phyloP scores from a whole-genome alignment of 345 rosid species.

The Dimocarpus longan region DNA sequence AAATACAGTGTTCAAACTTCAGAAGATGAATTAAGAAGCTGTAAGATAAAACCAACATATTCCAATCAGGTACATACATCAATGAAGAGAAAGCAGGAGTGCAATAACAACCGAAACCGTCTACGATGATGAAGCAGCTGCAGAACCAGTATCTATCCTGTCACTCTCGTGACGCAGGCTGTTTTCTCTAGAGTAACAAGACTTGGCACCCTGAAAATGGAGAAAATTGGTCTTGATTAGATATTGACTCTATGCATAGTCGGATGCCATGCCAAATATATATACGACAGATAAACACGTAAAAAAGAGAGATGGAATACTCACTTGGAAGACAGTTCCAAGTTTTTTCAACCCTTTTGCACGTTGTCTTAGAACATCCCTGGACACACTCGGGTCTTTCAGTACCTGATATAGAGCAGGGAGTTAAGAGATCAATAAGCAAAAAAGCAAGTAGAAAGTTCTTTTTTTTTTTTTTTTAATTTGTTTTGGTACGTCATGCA shows the following conservation, averaged over 20 bases:
- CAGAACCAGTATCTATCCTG: neutral
- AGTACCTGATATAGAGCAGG: constrained; percentile 57
- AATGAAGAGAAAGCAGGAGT: neutral
- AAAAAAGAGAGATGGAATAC: constrained; percentile 21
- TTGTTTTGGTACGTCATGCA: neutral
- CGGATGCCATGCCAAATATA: neutral
- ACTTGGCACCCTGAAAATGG: constrained; percentile 71
- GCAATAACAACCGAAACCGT: neutral
- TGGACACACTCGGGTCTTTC: constrained; percentile 76
- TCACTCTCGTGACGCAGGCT: constrained; percentile 69
- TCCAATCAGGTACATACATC: neutral
- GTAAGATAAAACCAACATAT: constrained; percentile 11
- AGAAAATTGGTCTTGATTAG: constrained; percentile 11
- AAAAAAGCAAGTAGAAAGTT: too few species aligned
- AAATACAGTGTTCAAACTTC: neutral
- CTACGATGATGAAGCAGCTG: constrained; percentile 37
- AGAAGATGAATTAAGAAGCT: neutral
- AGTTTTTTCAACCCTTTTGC: constrained; percentile 81
- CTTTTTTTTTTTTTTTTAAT: too few species aligned
- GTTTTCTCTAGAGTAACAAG: constrained; percentile 70
- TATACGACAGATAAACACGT: neutral
- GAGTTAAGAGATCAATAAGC: constrained; percentile 1
- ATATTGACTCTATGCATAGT: neutral
- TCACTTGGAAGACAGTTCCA: constrained; percentile 86
- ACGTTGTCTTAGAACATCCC: constrained; percentile 60